phyloP scores from a whole-genome alignment of 1,139 yeast species.

The Candida sp. region DNA sequence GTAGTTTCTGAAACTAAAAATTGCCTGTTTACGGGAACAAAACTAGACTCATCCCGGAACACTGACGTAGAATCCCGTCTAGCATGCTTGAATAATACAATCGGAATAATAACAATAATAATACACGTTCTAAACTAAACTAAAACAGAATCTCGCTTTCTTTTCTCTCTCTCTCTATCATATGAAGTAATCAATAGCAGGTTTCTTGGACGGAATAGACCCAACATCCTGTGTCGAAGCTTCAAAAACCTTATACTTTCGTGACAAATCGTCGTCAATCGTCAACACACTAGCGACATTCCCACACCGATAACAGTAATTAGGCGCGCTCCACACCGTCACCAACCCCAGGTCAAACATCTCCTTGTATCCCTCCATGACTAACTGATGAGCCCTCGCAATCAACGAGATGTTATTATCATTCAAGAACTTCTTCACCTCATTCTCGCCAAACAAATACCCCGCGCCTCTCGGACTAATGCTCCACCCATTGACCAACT shows the following conservation, averaged over 20 bases:
- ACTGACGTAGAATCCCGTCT: too few relatives aligned
- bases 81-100: too few relatives aligned
- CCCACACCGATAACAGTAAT: slow-evolving; percentile 69
- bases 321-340: slow-evolving; percentile 98
- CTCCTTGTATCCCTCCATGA: slow-evolving; percentile 86
- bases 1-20: background rate
- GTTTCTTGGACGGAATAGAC: slow-evolving; percentile 43
- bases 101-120: too few relatives aligned
- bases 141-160: background rate
- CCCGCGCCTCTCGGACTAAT: slow-evolving; percentile 97
- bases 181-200: slow-evolving; percentile 70
- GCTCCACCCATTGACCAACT: slow-evolving; percentile 91
- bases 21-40: background rate
- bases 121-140: too few relatives aligned
- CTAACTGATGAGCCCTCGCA: slow-evolving; percentile 94
- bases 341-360: slow-evolving; percentile 62
- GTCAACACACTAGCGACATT: slow-evolving; percentile 49
- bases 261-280: slow-evolving; percentile 65
- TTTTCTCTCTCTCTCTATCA: slow-evolving; percentile 16
- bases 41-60: background rate
- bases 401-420: slow-evolving; percentile 75
- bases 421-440: slow-evolving; percentile 79
- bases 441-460: slow-evolving; percentile 88
- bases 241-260: slow-evolving; percentile 83
- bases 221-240: slow-evolving; percentile 69